phyloP scores from a whole-genome alignment of 768 basidiomycete genomes.

The Dentipellis sp. region DNA sequence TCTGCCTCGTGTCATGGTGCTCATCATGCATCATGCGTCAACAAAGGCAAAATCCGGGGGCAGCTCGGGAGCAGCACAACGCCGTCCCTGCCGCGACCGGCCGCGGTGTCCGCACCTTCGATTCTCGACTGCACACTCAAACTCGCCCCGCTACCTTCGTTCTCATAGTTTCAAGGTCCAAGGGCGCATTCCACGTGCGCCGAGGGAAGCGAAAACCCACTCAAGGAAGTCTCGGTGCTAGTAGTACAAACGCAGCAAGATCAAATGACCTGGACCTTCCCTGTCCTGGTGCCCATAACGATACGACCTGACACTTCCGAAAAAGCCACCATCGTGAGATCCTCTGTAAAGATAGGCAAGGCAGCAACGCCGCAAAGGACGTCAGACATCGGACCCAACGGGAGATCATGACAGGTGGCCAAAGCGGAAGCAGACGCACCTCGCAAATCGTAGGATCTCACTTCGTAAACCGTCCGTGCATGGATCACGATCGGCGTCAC shows the following conservation, averaged over 20 bases:
- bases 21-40: too few relatives aligned
- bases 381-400: neutral
- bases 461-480: conserved; percentile 18
- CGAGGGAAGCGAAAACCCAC: too few relatives aligned
- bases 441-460: conserved; percentile 23
- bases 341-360: conserved; percentile 13
- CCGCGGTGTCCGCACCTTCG: too few relatives aligned
- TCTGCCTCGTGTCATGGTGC: too few relatives aligned
- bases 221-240: too few relatives aligned
- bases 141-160: too few relatives aligned
- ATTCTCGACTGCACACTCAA: too few relatives aligned
- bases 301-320: conserved; percentile 22
- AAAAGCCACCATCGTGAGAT: conserved; percentile 23
- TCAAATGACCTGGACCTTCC: conserved; percentile 17
- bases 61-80: too few relatives aligned
- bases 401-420: neutral
- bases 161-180: too few relatives aligned
- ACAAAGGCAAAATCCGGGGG: too few relatives aligned
- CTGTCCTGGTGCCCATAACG: conserved; percentile 20
- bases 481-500: conserved; percentile 6
- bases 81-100: too few relatives aligned
- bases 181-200: too few relatives aligned
- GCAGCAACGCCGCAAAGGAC: neutral
- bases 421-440: conserved; percentile 11
- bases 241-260: neutral